These are phyloP conservation scores for Oxalis stricta DNA, from an alignment of 441 rosid species.

Conservation along the genomic window DNA sequence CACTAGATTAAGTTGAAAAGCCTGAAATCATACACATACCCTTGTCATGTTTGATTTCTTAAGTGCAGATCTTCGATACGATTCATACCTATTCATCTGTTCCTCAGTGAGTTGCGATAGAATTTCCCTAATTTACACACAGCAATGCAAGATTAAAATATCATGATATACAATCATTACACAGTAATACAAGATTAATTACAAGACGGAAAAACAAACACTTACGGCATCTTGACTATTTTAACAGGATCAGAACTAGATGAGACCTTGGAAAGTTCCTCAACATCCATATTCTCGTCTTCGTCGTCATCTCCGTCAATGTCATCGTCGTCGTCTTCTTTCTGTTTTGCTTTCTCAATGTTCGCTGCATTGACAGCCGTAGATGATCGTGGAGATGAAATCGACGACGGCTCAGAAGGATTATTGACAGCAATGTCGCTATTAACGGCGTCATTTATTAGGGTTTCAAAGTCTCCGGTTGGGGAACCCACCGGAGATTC, in stretches of 20 bases:
- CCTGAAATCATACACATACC: too few species aligned
- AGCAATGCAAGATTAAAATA: background rate
- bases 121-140: conserved; percentile 29
- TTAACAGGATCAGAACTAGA: conserved; percentile 62
- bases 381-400: too few species aligned
- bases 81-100: conserved; percentile 85
- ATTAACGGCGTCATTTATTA: conserved; percentile 11
- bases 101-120: conserved; percentile 66
- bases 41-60: conserved; percentile 82
- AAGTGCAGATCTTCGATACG: conserved; percentile 87
- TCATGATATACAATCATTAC: background rate
- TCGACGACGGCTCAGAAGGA: background rate
- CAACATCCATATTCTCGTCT: conserved; percentile 80
- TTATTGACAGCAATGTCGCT: conserved; percentile 3
- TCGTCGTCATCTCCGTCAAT: too few species aligned
- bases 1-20: too few species aligned
- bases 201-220: background rate
- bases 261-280: conserved; percentile 60
- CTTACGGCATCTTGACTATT: conserved; percentile 88
- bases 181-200: too few species aligned
- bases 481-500: conserved; percentile 62
- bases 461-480: conserved; percentile 17
- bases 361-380: conserved; percentile 9
- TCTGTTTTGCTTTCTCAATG: conserved; percentile 20
- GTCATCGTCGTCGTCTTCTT: conserved; percentile 65